Evolutionary conservation across 148 eudicot genomes (phyloP), one percentile per base, ranked within the genome.

Genomic region (Amaranthus palmeri): DNA sequence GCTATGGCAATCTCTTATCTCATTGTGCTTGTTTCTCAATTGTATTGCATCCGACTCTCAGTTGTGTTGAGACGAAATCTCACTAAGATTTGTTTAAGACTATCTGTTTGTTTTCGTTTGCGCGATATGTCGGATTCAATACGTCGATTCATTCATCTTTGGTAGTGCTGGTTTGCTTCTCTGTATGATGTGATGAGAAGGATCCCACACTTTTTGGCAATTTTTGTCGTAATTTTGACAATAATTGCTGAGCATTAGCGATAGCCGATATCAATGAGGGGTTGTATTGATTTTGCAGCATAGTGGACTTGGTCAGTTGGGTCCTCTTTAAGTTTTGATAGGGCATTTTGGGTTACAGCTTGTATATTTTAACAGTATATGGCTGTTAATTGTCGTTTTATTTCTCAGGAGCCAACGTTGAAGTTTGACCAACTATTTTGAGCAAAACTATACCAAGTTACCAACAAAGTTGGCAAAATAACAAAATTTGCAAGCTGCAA

Each of bases 1-100:
- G 10, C 44, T 74, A 69, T 67, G 75, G 65, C 65, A 74, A 67
- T 71, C 73, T 73, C 36, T 62, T 73, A 62, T 78, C 77, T 56
- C 10, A 15, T 54, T 41, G 10, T 65, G 42, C 61, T 54, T 61
- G 69, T 61, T 73, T 43, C 2, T 46, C 40, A 8, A 74, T 68
- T 72, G 75, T 64, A 63, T 61, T 51, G 43, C 54, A 54, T 54
- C 52, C 60, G 18, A 18, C 53, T 43, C 7, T 17, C 49, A 47
- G 69, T 2, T 65, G 25, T 47, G 47, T 8, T n/a, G 15, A 46
- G 68, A 46, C 47, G 53, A 47, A 25, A 64, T 46, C 36, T 46
- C 46, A 13, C 68, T 25, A 65, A 65, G 54, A 65, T 7, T 48
- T 65, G 69, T 65, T 42, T 3, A 18, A 7, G 69, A 48, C 40